Evolutionary conservation across 345 rosid genomes (phyloP).

Genomic region (Theobroma cacao): DNA sequence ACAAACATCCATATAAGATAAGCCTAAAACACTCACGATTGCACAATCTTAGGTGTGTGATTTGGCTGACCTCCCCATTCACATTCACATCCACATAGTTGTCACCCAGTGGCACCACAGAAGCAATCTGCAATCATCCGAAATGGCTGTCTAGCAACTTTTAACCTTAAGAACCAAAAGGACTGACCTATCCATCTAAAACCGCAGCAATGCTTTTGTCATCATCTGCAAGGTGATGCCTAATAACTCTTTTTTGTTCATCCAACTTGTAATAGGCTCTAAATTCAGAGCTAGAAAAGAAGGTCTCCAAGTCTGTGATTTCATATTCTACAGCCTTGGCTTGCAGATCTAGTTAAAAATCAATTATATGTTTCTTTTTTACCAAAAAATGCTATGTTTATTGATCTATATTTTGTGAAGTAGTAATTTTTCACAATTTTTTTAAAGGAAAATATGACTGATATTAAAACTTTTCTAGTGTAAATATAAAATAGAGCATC

Average conservation of each 20-base stretch:
- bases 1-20: not conserved
- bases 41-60: not conserved
- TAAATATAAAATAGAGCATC: no score
- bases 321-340: conserved; percentile 92
- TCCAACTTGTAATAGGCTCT: conserved; percentile 71
- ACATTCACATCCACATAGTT: no score
- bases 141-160: not conserved
- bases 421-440: no score
- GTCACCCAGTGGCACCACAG: not conserved
- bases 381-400: no score
- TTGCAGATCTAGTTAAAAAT: no score
- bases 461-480: no score
- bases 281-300: conserved; percentile 75
- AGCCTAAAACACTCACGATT: not conserved
- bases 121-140: not conserved
- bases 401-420: no score
- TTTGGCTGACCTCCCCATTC: not conserved
- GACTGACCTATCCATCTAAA: not conserved
- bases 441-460: no score
- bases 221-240: conserved; percentile 32
- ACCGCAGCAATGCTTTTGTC: not conserved
- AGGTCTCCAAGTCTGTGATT: conserved; percentile 68
- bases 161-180: not conserved
- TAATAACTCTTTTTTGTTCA: conserved; percentile 46
- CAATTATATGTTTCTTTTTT: no score